These are phyloP conservation scores for Carex sylvatica DNA, from an alignment of 202 grass and related monocot genomes.

Conservation along the genomic window DNA sequence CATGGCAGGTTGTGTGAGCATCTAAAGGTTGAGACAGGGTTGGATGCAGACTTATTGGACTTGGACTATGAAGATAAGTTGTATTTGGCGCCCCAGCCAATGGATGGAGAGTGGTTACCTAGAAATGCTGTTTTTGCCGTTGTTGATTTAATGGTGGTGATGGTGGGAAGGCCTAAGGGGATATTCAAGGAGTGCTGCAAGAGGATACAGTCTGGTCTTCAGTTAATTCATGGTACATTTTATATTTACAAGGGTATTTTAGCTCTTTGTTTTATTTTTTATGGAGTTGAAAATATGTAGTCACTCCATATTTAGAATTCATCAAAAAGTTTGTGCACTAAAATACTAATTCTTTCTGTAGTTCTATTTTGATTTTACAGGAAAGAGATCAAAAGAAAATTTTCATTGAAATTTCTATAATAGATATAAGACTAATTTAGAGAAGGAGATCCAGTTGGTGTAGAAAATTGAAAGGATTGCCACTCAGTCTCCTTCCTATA, in stretches of 20 bases:
- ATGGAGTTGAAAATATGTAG: neutral
- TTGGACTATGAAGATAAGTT: constrained; percentile 76
- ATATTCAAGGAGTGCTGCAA: constrained; percentile 88
- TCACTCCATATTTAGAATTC: neutral
- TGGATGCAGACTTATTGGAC: constrained; percentile 56
- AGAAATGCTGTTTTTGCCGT: constrained; percentile 71
- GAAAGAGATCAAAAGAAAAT: neutral
- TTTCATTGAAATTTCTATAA: neutral
- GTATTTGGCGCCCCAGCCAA: constrained; percentile 71
- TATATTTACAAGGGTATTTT: neutral
- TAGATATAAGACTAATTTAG: neutral
- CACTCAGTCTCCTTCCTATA: neutral
- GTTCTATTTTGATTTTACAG: neutral
- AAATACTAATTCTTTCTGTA: neutral
- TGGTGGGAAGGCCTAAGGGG: constrained; percentile 81
- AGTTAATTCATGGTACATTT: constrained; percentile 68
- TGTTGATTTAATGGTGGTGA: constrained; percentile 95
- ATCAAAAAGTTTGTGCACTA: neutral
- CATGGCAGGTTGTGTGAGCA: constrained; percentile 44
- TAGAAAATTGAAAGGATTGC: neutral
- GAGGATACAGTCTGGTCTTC: constrained; percentile 80
- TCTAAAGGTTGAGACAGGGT: constrained; percentile 48
- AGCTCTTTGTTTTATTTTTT: neutral
- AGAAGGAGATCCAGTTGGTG: neutral
- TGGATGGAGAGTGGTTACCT: constrained; percentile 96